A percentile compares a stretch with the other conserved stretches of the same genome.
phyloP scores from a whole-genome alignment of 2,329 filamentous ascomycete species.

The Nothophaeocryptopus gaeumannii region DNA sequence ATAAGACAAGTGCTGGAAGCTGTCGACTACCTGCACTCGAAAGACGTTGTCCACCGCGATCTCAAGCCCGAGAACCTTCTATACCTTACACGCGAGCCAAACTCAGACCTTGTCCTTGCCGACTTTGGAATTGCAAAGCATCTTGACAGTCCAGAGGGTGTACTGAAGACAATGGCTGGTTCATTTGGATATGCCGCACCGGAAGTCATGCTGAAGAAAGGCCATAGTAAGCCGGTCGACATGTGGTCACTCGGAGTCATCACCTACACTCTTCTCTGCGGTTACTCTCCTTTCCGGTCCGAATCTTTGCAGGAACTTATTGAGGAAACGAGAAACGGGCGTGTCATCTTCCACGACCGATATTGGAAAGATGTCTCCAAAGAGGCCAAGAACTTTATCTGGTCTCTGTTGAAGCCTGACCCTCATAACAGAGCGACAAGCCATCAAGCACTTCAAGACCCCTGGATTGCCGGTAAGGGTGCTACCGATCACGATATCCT shows the following conservation, averaged over 20 bases:
- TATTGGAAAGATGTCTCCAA: conserved; percentile 98
- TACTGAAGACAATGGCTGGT: conserved; percentile 96
- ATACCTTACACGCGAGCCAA: conserved; percentile 73
- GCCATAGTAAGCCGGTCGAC: conserved; percentile 96
- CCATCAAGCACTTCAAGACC: conserved; percentile 30
- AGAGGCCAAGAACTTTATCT: conserved; percentile 94
- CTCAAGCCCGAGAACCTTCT: conserved; percentile 97
- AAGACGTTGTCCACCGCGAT: conserved; percentile 96
- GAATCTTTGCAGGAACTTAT: conserved; percentile 92
- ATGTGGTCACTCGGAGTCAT: conserved; percentile 99
- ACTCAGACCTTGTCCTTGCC: conserved; percentile 86
- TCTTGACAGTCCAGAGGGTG: conserved; percentile 83
- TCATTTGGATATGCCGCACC: conserved; percentile 97
- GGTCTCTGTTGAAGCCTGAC: conserved; percentile 72
- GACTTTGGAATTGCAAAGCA: conserved; percentile 99
- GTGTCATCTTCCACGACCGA: conserved; percentile 91
- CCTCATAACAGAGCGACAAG: conserved; percentile 75
- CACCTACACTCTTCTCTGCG: conserved; percentile 95
- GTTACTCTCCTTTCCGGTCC: conserved; percentile 95
- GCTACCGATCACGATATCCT: conserved; percentile 95
- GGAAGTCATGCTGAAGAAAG: conserved; percentile 96
- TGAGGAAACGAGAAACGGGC: conserved; percentile 81
- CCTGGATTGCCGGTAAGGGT: conserved; percentile 85
- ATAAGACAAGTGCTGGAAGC: conserved; percentile 91
- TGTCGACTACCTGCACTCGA: conserved; percentile 89